These are phyloP conservation scores for Naganishia friedmannii DNA, from an alignment of 768 basidiomycete species.

Conservation along the genomic window DNA sequence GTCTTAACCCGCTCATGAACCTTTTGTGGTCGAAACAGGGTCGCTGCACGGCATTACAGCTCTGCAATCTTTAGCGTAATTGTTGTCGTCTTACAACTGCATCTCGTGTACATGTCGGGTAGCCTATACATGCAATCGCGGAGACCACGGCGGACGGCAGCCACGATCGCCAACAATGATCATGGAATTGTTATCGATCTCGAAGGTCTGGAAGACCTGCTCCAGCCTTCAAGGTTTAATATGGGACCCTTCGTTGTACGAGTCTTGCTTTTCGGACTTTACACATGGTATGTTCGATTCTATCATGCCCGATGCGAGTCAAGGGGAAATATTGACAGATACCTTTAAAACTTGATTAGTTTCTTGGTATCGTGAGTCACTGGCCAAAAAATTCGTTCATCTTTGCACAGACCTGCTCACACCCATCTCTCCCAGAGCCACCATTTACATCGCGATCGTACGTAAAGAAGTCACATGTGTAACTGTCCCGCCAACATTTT, in stretches of 20 bases:
- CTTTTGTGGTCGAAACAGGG: not conserved
- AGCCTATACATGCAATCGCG: not conserved
- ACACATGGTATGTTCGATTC: slow-evolving; percentile 3
- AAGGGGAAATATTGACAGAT: not conserved
- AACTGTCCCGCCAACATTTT: not conserved
- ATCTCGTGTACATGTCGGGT: slow-evolving; percentile 16
- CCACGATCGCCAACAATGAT: slow-evolving; percentile 14
- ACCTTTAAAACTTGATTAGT: not conserved
- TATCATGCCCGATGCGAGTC: not conserved
- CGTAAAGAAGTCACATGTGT: not conserved
- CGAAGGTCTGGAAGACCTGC: slow-evolving; percentile 11
- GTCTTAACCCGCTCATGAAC: not conserved
- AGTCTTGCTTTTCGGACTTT: not conserved
- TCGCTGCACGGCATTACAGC: slow-evolving; percentile 12
- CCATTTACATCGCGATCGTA: slow-evolving; percentile 7
- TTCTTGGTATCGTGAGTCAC: slow-evolving; percentile 11
- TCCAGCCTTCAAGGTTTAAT: slow-evolving; percentile 3
- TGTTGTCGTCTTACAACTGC: not conserved
- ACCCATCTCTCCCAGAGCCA: not conserved
- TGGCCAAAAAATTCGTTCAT: too few relatives aligned
- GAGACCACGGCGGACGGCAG: not conserved
- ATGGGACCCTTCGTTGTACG: slow-evolving; percentile 16
- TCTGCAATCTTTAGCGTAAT: slow-evolving; percentile 3
- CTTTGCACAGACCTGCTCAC: not conserved
- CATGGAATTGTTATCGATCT: slow-evolving; percentile 15